Conservation (phyloP, 2,329 filamentous ascomycete genomes). For the Tolypocladium guangdongense region DNA sequence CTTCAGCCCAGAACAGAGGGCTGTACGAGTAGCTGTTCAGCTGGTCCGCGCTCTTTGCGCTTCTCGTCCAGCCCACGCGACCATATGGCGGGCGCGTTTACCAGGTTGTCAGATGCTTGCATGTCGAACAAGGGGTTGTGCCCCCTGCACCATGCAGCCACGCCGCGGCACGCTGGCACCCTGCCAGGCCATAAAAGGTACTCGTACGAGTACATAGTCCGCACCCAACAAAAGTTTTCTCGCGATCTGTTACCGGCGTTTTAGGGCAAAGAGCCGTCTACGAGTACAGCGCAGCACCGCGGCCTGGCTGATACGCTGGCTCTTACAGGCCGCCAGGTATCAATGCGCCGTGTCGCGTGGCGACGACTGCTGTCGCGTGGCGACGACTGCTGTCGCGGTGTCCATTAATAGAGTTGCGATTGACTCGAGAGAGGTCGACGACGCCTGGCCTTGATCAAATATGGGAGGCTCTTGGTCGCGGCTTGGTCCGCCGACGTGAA, state of each 20-base stretch:
- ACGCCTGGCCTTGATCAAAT: not conserved
- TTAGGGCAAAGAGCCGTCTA: conserved; percentile 1
- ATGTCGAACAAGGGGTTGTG: conserved; percentile 2
- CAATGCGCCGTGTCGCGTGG: not conserved
- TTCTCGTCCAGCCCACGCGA: not conserved
- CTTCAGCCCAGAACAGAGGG: not conserved
- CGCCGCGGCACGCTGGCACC: not conserved
- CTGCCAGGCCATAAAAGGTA: not conserved
- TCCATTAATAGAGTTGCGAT: not conserved
- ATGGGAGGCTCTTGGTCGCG: not conserved
- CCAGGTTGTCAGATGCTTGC: conserved; percentile 3
- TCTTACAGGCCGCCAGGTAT: not conserved
- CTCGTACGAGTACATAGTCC: too few relatives aligned
- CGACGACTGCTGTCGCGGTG: not conserved
- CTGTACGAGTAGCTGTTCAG: not conserved
- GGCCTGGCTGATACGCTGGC: not conserved
- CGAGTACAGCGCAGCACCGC: not conserved
- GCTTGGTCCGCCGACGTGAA: not conserved
- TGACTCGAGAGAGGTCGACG: not conserved
- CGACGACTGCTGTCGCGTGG: not conserved
- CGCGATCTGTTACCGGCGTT: conserved; percentile 1
- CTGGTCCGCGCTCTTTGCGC: not conserved
- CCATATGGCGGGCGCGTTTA: not conserved
- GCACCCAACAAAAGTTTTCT: not conserved
- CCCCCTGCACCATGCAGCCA: conserved; percentile 1